phyloP scores from a whole-genome alignment of 208 protist genomes.

The Trypanosoma mega region DNA sequence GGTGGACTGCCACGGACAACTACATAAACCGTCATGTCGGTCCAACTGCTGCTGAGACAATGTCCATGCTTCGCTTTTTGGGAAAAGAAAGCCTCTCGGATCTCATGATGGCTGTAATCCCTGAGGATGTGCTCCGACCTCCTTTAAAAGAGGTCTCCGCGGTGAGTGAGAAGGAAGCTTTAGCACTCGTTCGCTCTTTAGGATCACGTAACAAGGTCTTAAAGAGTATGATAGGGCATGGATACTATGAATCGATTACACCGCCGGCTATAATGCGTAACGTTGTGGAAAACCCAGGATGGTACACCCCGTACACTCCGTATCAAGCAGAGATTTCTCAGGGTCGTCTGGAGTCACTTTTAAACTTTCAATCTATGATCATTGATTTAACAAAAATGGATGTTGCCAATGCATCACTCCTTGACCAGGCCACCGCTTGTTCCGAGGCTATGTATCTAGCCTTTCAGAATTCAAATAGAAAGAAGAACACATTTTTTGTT shows the following conservation, averaged over 20 bases:
- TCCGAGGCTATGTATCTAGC: constrained; percentile 71
- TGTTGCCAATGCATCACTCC: constrained; percentile 96
- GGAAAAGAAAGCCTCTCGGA: constrained; percentile 74
- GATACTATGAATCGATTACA: constrained; percentile 92
- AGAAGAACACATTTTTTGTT: constrained; percentile 69
- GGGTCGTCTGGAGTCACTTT: constrained; percentile 96
- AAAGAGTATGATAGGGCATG: constrained; percentile 93
- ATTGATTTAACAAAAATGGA: constrained; percentile 94
- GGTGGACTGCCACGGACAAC: constrained; percentile 69
- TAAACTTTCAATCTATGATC: constrained; percentile 98
- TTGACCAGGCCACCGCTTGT: constrained; percentile 91
- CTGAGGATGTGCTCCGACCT: constrained; percentile 60
- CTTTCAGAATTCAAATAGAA: constrained; percentile 48
- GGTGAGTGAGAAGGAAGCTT: constrained; percentile 69
- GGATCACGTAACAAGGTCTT: constrained; percentile 84
- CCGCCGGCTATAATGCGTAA: constrained; percentile 95
- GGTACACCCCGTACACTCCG: constrained; percentile 99
- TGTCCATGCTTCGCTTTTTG: constrained; percentile 87
- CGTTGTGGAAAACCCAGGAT: constrained; percentile 97
- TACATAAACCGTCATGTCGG: constrained; percentile 93
- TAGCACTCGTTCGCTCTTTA: constrained; percentile 53
- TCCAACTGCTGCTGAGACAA: constrained; percentile 74
- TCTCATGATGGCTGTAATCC: constrained; percentile 74
- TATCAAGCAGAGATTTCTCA: constrained; percentile 97
- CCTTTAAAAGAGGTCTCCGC: constrained; percentile 44